Percentiles rank a stretch among this genome's conserved stretches.
Evolutionary conservation across 805 yeast species (phyloP).

Genomic region (Clavispora vitiphila): DNA sequence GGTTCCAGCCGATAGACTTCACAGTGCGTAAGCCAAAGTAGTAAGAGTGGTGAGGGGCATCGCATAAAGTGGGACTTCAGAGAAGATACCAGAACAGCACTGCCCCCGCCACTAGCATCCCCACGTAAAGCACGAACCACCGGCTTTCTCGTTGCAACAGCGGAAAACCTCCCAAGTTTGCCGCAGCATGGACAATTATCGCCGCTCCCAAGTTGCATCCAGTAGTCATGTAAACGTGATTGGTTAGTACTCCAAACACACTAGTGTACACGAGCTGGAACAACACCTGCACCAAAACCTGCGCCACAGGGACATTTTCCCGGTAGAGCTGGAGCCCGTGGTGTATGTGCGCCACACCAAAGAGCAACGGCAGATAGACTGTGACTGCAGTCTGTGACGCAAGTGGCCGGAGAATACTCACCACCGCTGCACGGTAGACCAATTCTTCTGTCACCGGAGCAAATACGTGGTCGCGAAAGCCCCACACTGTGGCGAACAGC

Average conservation of each 20-base stretch:
- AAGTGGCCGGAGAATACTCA: constrained; percentile 17
- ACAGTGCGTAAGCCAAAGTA: too few species aligned
- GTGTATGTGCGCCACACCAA: constrained; percentile 77
- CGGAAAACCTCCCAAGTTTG: constrained; percentile 74
- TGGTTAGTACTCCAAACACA: constrained; percentile 65
- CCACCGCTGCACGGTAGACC: constrained; percentile 52
- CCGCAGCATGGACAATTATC: constrained; percentile 55
- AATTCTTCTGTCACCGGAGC: constrained; percentile 82
- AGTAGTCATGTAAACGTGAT: constrained; percentile 48
- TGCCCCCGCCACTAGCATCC: constrained; percentile 40
- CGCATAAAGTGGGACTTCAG: background rate
- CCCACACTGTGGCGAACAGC: constrained; percentile 27
- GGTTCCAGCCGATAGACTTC: too few species aligned
- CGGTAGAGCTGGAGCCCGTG: constrained; percentile 53
- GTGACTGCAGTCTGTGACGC: constrained; percentile 2
- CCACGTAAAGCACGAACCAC: constrained; percentile 25
- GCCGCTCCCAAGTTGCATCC: constrained; percentile 50
- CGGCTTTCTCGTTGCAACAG: constrained; percentile 15
- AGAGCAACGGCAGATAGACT: constrained; percentile 46
- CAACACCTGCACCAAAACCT: constrained; percentile 31
- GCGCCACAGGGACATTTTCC: constrained; percentile 16
- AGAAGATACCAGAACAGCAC: constrained; percentile 24
- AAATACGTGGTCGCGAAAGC: constrained; percentile 52
- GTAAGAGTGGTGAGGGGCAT: too few species aligned
- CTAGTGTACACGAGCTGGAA: constrained; percentile 65